These are phyloP conservation scores for Sclerotinia spermophila DNA, from an alignment of 2,329 filamentous ascomycete genomes.

Conservation along the genomic window DNA sequence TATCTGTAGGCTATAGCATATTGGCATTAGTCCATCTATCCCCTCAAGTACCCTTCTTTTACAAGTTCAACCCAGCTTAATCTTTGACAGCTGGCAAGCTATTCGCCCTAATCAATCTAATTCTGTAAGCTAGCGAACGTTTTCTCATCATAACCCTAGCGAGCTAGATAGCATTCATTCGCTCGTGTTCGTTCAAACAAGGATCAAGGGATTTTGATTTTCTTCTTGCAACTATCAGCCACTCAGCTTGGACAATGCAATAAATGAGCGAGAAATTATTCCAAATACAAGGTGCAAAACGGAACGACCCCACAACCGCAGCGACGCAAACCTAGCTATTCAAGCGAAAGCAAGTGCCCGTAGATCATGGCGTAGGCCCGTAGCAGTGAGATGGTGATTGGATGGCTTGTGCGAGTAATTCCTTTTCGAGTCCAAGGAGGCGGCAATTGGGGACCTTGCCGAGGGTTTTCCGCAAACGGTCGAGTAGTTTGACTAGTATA, in stretches of 20 bases:
- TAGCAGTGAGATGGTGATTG: background rate
- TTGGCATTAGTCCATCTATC: background rate
- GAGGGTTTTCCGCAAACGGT: slow-evolving; percentile 4
- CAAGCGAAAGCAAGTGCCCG: slow-evolving; percentile 15
- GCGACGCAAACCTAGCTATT: background rate
- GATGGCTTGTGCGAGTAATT: background rate
- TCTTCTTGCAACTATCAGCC: background rate
- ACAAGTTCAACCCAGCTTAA: background rate
- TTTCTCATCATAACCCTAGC: background rate
- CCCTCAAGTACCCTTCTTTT: background rate
- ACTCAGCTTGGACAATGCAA: slow-evolving; percentile 7
- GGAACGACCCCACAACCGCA: slow-evolving; percentile 1
- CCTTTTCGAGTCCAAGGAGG: background rate
- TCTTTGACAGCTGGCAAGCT: slow-evolving; percentile 9
- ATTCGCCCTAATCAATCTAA: background rate
- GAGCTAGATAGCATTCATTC: background rate
- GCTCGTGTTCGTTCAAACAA: background rate
- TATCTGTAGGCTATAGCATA: background rate
- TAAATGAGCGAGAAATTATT: slow-evolving; percentile 9
- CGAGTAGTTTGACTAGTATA: background rate
- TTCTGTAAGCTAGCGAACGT: slow-evolving; percentile 1
- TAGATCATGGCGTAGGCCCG: slow-evolving; percentile 9
- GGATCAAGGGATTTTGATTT: slow-evolving; percentile 1
- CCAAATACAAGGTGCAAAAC: slow-evolving; percentile 12
- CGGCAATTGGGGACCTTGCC: slow-evolving; percentile 1